phyloP scores from a whole-genome alignment of 106 monocot genomes.

The Apostasia ramifera region DNA sequence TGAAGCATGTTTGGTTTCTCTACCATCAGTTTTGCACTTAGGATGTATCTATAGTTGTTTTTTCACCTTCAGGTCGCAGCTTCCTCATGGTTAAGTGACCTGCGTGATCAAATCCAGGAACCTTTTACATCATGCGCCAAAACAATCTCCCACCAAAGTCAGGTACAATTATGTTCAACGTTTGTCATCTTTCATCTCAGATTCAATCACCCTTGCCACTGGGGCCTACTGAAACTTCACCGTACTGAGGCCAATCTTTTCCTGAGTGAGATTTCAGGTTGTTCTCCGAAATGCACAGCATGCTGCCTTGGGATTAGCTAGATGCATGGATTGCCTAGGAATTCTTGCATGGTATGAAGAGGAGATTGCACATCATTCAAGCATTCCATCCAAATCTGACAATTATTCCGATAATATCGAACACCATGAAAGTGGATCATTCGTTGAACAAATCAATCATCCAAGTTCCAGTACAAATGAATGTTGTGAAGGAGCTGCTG shows the following conservation, averaged over 20 bases:
- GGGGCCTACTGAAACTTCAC: too few species aligned
- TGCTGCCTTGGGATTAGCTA: conserved; percentile 60
- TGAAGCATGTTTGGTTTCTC: neutral
- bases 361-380: neutral
- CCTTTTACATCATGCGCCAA: neutral
- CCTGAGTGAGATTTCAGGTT: conserved; percentile 21
- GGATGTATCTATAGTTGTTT: neutral
- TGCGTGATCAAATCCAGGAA: conserved; percentile 62
- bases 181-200: conserved; percentile 34
- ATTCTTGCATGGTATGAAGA: conserved; percentile 3
- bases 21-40: neutral
- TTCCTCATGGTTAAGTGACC: conserved; percentile 80
- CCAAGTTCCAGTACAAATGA: neutral
- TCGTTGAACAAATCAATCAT: neutral
- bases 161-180: conserved; percentile 37
- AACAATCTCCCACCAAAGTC: conserved; percentile 30
- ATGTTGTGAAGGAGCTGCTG: neutral
- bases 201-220: conserved; percentile 15
- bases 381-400: neutral
- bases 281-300: conserved; percentile 55
- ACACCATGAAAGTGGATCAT: neutral
- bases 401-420: neutral
- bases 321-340: conserved; percentile 12
- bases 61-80: conserved; percentile 47
- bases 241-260: too few species aligned